Base-by-base conservation (phyloP, 1,139 yeast genomes). In the Yamadazyma pseudoaaseri region DNA sequence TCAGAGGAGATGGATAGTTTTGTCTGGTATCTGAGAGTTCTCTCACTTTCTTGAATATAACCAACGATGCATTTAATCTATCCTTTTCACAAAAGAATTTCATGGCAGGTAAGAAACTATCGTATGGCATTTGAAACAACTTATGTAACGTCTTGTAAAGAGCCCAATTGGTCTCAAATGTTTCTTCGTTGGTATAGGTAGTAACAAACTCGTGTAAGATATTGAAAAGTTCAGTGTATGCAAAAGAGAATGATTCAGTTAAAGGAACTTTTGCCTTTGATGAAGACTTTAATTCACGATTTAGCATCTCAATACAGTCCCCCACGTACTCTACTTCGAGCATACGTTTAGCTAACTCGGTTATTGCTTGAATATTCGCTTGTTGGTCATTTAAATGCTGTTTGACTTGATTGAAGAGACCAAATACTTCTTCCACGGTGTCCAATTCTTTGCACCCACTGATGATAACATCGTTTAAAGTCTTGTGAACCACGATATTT, bases 21-120 rank as follows among this genome's bases (percentile, higher is more conserved):
- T 57, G 60, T 26, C 48, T 52, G 13, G 73, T 62, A 51, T 79
- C 79, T 47, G 75, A 70, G 30, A 79, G 57, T 42, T 69, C 65
- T 43, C 81, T 73, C 60, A 84, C 62, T 43, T 76, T 78, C 41
- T 84, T 74, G 58, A 86, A 83, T 4, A 85, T 71, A 16, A 73
- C 59, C 32, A 83, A 61, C 1, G 94, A 78, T 12, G 81, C 81
- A 43, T 82, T 79, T 18, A 86, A 79, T 31, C 86, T 62, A 17
- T 70, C 70, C 17, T 74, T 59, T 11, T 65, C 60, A 45, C 85
- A 75, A 46, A 84, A 81, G 47, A 73, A 77, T 42, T 68, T 60
- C 67, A 85, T 72, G 1, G 81, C 63, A 1, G 83, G 82, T 26
- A 76, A 62, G 47, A 81, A 82, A 2, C 75, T 60, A 7, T 79